Evolutionary conservation across 495 filamentous ascomycete genomes (phyloP).

Genomic region (Apodospora peruviana): DNA sequence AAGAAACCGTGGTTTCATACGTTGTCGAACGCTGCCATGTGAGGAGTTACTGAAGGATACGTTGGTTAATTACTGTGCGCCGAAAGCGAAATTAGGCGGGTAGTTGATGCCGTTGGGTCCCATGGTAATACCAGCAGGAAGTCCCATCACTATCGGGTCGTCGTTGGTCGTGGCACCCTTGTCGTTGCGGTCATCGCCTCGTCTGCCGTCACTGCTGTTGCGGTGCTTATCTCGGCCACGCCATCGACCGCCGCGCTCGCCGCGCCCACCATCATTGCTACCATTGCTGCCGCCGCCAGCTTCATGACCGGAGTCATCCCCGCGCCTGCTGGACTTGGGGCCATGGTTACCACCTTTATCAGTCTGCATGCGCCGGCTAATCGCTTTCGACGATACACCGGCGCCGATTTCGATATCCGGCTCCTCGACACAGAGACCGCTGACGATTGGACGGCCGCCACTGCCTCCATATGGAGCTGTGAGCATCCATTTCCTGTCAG

Average conservation of each 20-base stretch:
- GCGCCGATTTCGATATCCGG: conserved; percentile 98
- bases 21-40: too few relatives aligned
- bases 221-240: conserved; percentile 41
- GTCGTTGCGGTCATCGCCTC: conserved; percentile 38
- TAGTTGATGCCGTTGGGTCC: conserved; percentile 62
- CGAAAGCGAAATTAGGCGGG: conserved; percentile 18
- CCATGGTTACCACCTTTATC: conserved; percentile 70
- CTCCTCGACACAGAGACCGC: conserved; percentile 87
- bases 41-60: too few relatives aligned
- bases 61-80: neutral
- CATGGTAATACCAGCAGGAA: conserved; percentile 53
- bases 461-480: conserved; percentile 91
- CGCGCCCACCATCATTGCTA: conserved; percentile 35
- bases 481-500: conserved; percentile 95
- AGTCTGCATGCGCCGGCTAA: conserved; percentile 75
- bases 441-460: conserved; percentile 73
- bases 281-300: conserved; percentile 30
- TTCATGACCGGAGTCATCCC: conserved; percentile 43
- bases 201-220: conserved; percentile 29
- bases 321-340: conserved; percentile 60
- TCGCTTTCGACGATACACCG: conserved; percentile 93
- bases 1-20: too few relatives aligned
- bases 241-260: conserved; percentile 32
- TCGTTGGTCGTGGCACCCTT: conserved; percentile 40
- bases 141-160: conserved; percentile 43